Conservation (phyloP, 352 stramenopile genomes). For the Globisporangium acanthophoron region DNA sequence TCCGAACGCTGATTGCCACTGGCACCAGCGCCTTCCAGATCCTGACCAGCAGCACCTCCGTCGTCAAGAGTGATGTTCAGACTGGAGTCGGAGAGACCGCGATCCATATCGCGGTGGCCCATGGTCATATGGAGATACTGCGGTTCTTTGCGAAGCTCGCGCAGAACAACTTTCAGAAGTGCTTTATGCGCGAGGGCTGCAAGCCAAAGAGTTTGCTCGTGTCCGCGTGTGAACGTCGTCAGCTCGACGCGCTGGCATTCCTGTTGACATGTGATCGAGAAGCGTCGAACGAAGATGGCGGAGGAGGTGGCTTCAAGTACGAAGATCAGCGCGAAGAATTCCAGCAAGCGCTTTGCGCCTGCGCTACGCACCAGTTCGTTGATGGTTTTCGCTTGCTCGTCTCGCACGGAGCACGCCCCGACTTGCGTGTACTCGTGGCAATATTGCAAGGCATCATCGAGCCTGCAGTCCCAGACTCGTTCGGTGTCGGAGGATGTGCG, state of each 20-base stretch:
- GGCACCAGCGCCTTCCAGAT: slow-evolving; percentile 39
- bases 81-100: slow-evolving; percentile 24
- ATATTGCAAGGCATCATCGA: slow-evolving; percentile 25
- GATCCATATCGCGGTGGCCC: slow-evolving; percentile 44
- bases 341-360: slow-evolving; percentile 29
- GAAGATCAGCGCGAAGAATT: slow-evolving; percentile 33
- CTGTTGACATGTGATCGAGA: slow-evolving; percentile 16
- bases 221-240: slow-evolving; percentile 27
- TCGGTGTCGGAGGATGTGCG: neutral
- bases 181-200: slow-evolving; percentile 35
- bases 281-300: neutral
- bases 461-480: neutral
- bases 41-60: neutral
- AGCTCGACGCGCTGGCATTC: slow-evolving; percentile 30
- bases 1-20: slow-evolving; percentile 30
- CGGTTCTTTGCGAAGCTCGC: slow-evolving; percentile 31
- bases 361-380: slow-evolving; percentile 29
- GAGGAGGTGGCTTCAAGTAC: slow-evolving; percentile 34
- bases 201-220: slow-evolving; percentile 40
- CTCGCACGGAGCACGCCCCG: slow-evolving; percentile 21
- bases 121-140: slow-evolving; percentile 39
- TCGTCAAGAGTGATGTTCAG: neutral
- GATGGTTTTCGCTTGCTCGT: slow-evolving; percentile 37
- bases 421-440: slow-evolving; percentile 27
- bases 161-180: slow-evolving; percentile 38